Evolutionary conservation across 352 stramenopile genomes (phyloP).

Genomic region (Pythium myriotylum): DNA sequence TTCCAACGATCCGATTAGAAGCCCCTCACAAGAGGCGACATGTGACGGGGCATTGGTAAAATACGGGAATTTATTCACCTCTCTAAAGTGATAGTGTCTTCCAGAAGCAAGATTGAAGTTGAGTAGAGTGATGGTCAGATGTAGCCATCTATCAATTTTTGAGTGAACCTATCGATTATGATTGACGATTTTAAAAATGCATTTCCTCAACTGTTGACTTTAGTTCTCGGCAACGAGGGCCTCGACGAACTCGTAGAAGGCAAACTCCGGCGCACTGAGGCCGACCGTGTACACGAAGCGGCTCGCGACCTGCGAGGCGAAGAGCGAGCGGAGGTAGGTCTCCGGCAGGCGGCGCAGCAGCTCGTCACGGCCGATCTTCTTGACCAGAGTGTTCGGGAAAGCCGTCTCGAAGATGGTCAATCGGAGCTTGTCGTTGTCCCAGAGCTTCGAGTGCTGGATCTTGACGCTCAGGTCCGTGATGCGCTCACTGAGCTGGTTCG

Average conservation of each 20-base stretch:
- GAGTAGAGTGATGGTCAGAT: neutral
- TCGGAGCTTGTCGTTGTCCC: constrained; percentile 65
- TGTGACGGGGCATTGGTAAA: neutral
- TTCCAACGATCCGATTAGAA: constrained; percentile 7
- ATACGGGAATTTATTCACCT: neutral
- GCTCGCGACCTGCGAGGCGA: constrained; percentile 79
- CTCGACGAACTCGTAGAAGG: constrained; percentile 88
- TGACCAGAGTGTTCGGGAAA: constrained; percentile 72
- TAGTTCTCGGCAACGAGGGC: constrained; percentile 38
- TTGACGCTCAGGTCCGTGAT: constrained; percentile 84
- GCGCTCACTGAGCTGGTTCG: constrained; percentile 75
- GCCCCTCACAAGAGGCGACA: neutral
- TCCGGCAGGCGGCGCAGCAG: constrained; percentile 73
- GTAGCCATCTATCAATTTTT: too few species aligned
- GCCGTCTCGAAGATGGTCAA: constrained; percentile 75
- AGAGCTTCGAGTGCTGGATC: constrained; percentile 78
- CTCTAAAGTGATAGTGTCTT: constrained; percentile 3
- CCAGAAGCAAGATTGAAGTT: too few species aligned
- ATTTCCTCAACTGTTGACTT: neutral
- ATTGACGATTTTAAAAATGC: neutral
- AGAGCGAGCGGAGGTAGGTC: constrained; percentile 80
- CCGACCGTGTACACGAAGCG: constrained; percentile 83
- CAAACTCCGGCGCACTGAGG: constrained; percentile 73
- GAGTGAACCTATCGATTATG: neutral
- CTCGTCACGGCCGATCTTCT: constrained; percentile 59